A percentile compares a stretch with the other conserved stretches of the same genome.
Evolutionary conservation across 164 flowering plant genomes (phyloP).

Genomic region (Amborella trichopoda): DNA sequence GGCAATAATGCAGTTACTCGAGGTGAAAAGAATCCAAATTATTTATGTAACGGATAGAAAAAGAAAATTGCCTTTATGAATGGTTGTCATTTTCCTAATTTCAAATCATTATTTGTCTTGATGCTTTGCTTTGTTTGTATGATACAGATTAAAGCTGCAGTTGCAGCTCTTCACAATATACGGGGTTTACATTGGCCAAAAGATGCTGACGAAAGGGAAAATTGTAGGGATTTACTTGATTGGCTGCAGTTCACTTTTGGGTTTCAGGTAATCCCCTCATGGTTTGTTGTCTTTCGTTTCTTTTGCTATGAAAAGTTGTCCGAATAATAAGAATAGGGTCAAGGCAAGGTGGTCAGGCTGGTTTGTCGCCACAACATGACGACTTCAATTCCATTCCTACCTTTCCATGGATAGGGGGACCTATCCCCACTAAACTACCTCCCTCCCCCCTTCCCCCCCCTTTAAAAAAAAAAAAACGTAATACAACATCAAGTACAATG

Average conservation of each 20-base stretch:
- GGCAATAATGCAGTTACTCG: constrained; percentile 81
- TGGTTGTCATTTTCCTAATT: background rate
- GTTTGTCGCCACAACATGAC: too few relatives aligned
- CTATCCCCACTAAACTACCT: too few relatives aligned
- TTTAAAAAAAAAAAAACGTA: too few relatives aligned
- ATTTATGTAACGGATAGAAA: background rate
- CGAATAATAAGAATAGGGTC: too few relatives aligned
- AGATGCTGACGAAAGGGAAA: constrained; percentile 25
- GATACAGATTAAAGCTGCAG: constrained; percentile 67
- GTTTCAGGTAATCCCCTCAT: constrained; percentile 52
- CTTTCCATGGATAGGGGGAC: too few relatives aligned
- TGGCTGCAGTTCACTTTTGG: constrained; percentile 70
- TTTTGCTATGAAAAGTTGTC: too few relatives aligned
- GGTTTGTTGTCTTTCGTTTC: background rate
- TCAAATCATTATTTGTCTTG: background rate
- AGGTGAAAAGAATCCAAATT: constrained; percentile 33
- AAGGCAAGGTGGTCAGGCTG: too few relatives aligned
- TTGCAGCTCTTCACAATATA: constrained; percentile 44
- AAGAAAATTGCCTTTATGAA: background rate
- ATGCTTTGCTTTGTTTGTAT: background rate
- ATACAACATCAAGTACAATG: too few relatives aligned
- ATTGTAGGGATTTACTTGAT: constrained; percentile 52
- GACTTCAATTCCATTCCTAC: too few relatives aligned
- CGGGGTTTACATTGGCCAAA: constrained; percentile 54
- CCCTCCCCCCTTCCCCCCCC: too few relatives aligned